phyloP scores from a whole-genome alignment of 345 rosid species.

The Salix exigua region DNA sequence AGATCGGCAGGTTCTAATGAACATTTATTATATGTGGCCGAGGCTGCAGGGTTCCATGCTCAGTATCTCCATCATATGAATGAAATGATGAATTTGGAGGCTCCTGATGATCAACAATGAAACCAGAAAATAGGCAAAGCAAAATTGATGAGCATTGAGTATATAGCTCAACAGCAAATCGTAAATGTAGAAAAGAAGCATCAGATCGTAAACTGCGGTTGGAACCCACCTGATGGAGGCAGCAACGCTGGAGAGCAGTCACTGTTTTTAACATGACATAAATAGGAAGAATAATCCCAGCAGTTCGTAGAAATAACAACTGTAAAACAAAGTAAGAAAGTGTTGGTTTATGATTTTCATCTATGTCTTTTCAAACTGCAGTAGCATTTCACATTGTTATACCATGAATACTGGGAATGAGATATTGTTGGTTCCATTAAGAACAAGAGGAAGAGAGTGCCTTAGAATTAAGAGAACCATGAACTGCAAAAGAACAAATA shows the following conservation, averaged over 20 bases:
- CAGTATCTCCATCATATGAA: slow-evolving; percentile 64
- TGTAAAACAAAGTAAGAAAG: slow-evolving; percentile 20
- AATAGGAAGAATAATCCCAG: slow-evolving; percentile 68
- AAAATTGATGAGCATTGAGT: neutral
- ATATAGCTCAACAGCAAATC: neutral
- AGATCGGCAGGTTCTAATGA: neutral
- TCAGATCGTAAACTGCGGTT: neutral
- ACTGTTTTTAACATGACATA: slow-evolving; percentile 52
- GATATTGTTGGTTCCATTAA: slow-evolving; percentile 35
- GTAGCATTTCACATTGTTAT: neutral
- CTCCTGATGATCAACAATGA: slow-evolving; percentile 24
- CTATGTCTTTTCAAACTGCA: neutral
- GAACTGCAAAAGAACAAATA: slow-evolving; percentile 45
- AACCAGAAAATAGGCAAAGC: neutral
- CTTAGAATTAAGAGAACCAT: slow-evolving; percentile 72
- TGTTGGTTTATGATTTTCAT: neutral
- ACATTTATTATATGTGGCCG: slow-evolving; percentile 21
- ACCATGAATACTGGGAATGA: slow-evolving; percentile 62
- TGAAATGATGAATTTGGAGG: slow-evolving; percentile 26
- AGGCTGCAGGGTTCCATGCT: slow-evolving; percentile 27
- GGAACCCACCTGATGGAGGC: slow-evolving; percentile 38
- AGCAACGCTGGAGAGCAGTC: slow-evolving; percentile 42
- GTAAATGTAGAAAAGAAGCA: neutral
- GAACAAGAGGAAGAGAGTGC: slow-evolving; percentile 67
- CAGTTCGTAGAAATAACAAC: slow-evolving; percentile 54